Base-by-base conservation (phyloP, 345 rosid genomes). In the Draba incana region DNA sequence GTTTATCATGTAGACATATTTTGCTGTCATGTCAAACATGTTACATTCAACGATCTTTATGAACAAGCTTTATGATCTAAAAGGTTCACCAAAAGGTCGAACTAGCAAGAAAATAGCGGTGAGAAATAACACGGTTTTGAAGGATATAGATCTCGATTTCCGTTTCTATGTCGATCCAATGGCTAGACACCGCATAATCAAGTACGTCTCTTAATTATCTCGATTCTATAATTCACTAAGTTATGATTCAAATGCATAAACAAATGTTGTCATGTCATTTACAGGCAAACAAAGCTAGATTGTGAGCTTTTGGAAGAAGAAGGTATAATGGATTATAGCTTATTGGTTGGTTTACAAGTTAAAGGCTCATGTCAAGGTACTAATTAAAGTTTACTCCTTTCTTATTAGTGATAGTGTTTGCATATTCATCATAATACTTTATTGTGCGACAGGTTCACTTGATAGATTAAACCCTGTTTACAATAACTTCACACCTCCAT, bases 291-390 rank as follows among this genome's bases (percentile, higher is more conserved):
- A 60, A 79, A 76, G 72, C 45, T 73, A 54, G 91, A 84, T 12
- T 80, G 86, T 67, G 81, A 81, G 68, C 83, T 83, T 71, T 43
- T 86, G 59, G 88, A 84, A 75, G 60, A 78, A 45, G 75, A 74
- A n/a, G 84, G 83, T 46, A 68, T 79, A 54, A 88, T 84, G 83
- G 80, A 82, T 62, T 85, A 84, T 64, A 84, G 85, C 78, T 76
- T 83, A 64, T 15, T 76, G 75, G 67, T 85, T 39, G 84, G 84
- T 33, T 43, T 88, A 28, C 84, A 75, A 60, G 58, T 77, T 30
- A 74, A 79, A 56, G 72, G 46, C 4, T 68, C 82, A 30, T 37
- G 23, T 58, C 66, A 70, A 75, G 88, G 89, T 82, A 24, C 27
- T 31, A 64, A n/a, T 30, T 20, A n/a, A 44, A 8, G 28, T 35